These are phyloP conservation scores for Blastocystis sp. DNA, from an alignment of 352 stramenopile species.

Conservation along the genomic window DNA sequence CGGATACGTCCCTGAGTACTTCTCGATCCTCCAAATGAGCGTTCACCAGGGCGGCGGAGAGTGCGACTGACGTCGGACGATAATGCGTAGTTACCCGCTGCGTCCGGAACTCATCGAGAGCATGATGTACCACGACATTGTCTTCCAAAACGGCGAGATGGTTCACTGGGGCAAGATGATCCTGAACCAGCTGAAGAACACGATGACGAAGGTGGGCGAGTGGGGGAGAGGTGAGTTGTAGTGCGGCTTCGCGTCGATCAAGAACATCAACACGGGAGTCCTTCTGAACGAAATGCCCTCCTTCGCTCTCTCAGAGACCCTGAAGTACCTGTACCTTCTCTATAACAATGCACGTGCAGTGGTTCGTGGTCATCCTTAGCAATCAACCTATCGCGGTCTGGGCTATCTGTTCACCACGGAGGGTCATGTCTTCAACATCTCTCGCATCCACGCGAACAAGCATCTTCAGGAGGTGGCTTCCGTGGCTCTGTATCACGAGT, in stretches of 20 bases:
- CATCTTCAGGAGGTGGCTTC: not conserved
- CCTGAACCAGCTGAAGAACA: conserved; percentile 70
- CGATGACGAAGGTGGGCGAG: conserved; percentile 16
- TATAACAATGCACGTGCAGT: conserved; percentile 89
- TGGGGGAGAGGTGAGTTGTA: conserved; percentile 77
- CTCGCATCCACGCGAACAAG: conserved; percentile 6
- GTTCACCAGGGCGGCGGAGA: conserved; percentile 24
- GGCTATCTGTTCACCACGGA: conserved; percentile 95
- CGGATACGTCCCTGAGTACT: conserved; percentile 91
- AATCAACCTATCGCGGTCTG: conserved; percentile 85
- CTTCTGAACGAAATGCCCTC: conserved; percentile 96
- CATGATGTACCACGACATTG: conserved; percentile 87
- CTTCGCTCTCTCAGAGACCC: conserved; percentile 97
- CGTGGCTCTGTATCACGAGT: not conserved
- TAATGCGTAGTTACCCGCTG: conserved; percentile 83
- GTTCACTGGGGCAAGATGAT: conserved; percentile 76
- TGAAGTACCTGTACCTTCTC: conserved; percentile 98
- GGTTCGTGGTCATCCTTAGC: conserved; percentile 75
- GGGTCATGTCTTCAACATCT: conserved; percentile 87
- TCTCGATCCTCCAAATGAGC: conserved; percentile 74
- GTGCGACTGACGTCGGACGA: not conserved
- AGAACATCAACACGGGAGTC: conserved; percentile 84
- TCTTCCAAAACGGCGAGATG: conserved; percentile 87
- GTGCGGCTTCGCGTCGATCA: conserved; percentile 86
- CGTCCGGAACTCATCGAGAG: conserved; percentile 95